Evolutionary conservation across 495 filamentous ascomycete species (phyloP).

Genomic region (Aspergillus haitiensis): DNA sequence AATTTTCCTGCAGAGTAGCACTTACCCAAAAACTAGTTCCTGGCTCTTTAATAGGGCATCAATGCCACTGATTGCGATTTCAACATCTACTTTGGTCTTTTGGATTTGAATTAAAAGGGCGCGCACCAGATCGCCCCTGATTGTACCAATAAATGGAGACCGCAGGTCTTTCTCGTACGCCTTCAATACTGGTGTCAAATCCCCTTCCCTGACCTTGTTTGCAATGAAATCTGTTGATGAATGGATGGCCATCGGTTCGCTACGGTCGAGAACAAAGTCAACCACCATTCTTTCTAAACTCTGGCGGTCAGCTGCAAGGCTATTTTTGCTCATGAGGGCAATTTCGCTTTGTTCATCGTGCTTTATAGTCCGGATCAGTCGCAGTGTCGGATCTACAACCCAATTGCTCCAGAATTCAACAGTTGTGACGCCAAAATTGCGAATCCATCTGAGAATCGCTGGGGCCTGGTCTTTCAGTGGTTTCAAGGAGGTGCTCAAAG

Average conservation of each 20-base stretch:
- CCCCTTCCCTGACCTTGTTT: conserved; percentile 80
- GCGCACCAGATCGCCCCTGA: conserved; percentile 83
- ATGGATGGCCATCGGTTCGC: conserved; percentile 42
- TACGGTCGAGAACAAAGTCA: conserved; percentile 83
- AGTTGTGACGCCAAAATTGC: conserved; percentile 69
- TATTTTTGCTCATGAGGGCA: conserved; percentile 90
- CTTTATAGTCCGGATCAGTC: conserved; percentile 85
- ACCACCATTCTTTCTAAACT: conserved; percentile 97
- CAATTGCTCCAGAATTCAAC: conserved; percentile 94
- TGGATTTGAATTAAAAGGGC: conserved; percentile 94
- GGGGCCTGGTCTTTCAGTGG: conserved; percentile 68
- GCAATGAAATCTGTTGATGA: conserved; percentile 61
- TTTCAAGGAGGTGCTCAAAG: conserved; percentile 77
- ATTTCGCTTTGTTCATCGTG: conserved; percentile 90
- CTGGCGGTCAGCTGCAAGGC: conserved; percentile 81
- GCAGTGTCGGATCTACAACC: conserved; percentile 80
- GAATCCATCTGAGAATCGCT: conserved; percentile 73
- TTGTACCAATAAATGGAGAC: conserved; percentile 72
- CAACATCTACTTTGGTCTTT: conserved; percentile 98
- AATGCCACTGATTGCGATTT: conserved; percentile 92
- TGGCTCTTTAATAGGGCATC: conserved; percentile 91
- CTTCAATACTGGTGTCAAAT: conserved; percentile 84
- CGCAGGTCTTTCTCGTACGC: conserved; percentile 88
- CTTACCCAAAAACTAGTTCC: conserved; percentile 87
- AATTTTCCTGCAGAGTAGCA: neutral